Evolutionary conservation across 1,284 basidiomycete genomes (phyloP), one percentile per base, ranked within the genome.

Genomic region (Heterobasidion annosum): DNA sequence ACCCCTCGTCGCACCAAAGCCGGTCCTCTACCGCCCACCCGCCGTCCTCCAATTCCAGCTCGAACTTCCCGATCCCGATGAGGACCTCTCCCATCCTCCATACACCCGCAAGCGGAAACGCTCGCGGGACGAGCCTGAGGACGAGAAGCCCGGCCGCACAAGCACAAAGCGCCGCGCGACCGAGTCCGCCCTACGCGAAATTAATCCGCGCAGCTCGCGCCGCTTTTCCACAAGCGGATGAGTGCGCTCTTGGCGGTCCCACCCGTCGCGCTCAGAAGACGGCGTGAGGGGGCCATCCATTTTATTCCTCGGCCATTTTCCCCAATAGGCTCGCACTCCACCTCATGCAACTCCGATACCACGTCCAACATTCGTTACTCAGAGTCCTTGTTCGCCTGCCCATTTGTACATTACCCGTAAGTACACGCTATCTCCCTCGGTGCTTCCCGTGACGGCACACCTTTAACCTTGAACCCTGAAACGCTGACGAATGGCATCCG

Each of bases 31-130:
- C 66, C 81, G 83, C 56, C 82, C 82, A 6, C 83, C 83, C 18
- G 80, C 77, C 0, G 83, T 85, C 66, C 76, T 85, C 54, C 37
- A 40, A 40, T 78, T 82, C 52, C 56, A 63, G 55, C 59, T 81
- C 61, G 81, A 83, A 52, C 69, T 81, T 35, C 83, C 83, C 0
- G 83, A 84, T 65, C 70, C 79, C n/a, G 82, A 83, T 66, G 80
- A 84, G 62, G 82, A 85, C 62, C 76, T 85, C 49, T 85, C 83
- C 0, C 78, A 79, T 60, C 81, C 83, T 4, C 83, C 83, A 0
- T 85, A 85, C 68, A 80, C 75, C 6, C 70, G 70, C 15, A 84
- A 84, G 63, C 79, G 82, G 53, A 83, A 81, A 59, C 81, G 78
- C 52, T 63, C 65, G 42, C 57, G 57, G 48, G 65, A 68, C 40